Evolutionary conservation across 768 basidiomycete genomes (phyloP), one percentile per base, ranked within the genome.

Genomic region (Hypsizygus marmoreus): DNA sequence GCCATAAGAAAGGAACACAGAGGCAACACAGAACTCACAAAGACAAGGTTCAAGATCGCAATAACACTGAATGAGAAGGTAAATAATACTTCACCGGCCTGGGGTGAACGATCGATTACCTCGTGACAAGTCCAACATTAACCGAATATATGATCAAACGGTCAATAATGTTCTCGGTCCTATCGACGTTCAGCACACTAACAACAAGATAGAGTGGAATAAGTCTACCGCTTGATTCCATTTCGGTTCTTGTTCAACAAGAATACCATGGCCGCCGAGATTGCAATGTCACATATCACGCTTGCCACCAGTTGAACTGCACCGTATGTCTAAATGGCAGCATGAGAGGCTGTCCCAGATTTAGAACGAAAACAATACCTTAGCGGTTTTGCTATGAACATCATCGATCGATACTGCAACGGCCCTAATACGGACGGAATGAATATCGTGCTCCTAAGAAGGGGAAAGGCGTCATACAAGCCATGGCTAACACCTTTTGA

Each of bases 201-300:
- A 6, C 4, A 39, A 5, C 13, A 8, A 26, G 8, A 9, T 17
- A 39, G 11, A 4, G 26, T n/a, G 13, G 37, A 20, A 8, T 17
- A 19, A 10, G 22, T 14, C 31, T 32, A 44, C 43, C 43, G 26
- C 2, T 35, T 33, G 11, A 44, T 5, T 11, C 43, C 43, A 20
- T 44, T 44, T 17, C 43, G 33, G 22, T 44, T 44, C 34, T 37
- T 44, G 19, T 44, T 44, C 17, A 44, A 35, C 12, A 20, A 44
- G 13, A 44, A 44, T 4, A 44, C 43, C 4, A 44, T 33, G n/a
- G 33, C 12, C n/a, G 20, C 13, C n/a, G 43, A 44, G 16, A 44
- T 44, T 19, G 37, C 20, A 24, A 44, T 26, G 19, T 44, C 43
- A 20, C 43, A 44, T n/a, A 44, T 44, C 5, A 44, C 43, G 16